phyloP scores from a whole-genome alignment of 2,329 filamentous ascomycete species.

The Exserohilum rostratum region DNA sequence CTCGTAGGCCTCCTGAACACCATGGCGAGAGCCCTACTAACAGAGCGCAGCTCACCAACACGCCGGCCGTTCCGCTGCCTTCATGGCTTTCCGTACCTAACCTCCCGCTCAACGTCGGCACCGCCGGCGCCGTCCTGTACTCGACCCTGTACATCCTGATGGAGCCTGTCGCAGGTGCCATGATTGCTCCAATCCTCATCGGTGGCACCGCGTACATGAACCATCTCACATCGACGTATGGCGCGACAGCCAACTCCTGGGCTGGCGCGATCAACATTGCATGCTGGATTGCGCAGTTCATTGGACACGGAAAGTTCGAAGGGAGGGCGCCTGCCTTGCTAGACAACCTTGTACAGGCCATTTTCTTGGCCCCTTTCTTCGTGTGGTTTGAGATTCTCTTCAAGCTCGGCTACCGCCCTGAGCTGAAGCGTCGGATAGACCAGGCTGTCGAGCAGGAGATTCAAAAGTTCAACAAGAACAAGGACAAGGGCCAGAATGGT shows the following conservation, averaged over 20 bases:
- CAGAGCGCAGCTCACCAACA: constrained; percentile 60
- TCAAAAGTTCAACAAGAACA: constrained; percentile 69
- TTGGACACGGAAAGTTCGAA: constrained; percentile 90
- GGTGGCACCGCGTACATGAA: constrained; percentile 77
- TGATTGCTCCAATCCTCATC: constrained; percentile 77
- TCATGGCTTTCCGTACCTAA: constrained; percentile 60
- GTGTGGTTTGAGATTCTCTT: constrained; percentile 97
- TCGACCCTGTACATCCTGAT: constrained; percentile 84
- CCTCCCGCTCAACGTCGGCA: constrained; percentile 66
- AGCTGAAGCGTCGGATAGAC: constrained; percentile 81
- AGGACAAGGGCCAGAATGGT: constrained; percentile 52
- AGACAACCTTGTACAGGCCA: constrained; percentile 88
- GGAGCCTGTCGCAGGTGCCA: constrained; percentile 86
- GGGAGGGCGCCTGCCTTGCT: constrained; percentile 84
- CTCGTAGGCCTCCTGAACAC: constrained; percentile 61
- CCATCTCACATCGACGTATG: constrained; percentile 70
- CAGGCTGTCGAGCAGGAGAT: constrained; percentile 77
- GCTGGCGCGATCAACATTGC: constrained; percentile 72
- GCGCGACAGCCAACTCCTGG: constrained; percentile 65
- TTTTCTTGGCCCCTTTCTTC: constrained; percentile 93
- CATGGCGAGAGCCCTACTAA: constrained; percentile 13
- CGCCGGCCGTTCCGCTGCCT: constrained; percentile 60
- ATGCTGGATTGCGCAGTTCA: constrained; percentile 86
- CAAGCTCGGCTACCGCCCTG: constrained; percentile 84
- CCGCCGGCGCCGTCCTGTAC: constrained; percentile 66